These are phyloP conservation scores for Beauveria medogensis DNA, from an alignment of 2,329 filamentous ascomycete genomes.

Conservation along the genomic window DNA sequence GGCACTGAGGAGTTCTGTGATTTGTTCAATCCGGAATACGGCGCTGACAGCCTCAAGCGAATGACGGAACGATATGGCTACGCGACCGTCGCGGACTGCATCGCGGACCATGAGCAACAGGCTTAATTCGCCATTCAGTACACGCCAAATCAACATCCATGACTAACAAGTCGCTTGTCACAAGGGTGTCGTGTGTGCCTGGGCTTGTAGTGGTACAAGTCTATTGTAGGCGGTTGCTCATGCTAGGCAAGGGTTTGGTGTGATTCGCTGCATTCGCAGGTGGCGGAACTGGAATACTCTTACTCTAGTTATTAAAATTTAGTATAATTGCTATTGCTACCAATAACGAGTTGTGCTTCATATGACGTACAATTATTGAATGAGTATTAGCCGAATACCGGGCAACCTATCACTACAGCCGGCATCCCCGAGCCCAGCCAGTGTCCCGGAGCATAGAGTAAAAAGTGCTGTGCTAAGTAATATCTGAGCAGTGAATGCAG, in stretches of 20 bases:
- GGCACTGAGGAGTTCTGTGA: neutral
- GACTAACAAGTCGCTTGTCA: neutral
- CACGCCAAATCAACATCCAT: neutral
- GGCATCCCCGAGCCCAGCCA: too few species aligned
- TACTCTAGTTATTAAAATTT: neutral
- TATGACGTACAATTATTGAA: neutral
- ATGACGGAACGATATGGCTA: neutral
- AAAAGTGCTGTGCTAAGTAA: too few species aligned
- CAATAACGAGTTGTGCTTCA: neutral
- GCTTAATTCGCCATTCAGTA: neutral
- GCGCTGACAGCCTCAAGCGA: neutral
- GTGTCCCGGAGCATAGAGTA: too few species aligned
- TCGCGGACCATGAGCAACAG: neutral
- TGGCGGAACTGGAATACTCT: neutral
- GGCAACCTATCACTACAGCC: neutral
- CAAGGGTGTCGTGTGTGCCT: neutral
- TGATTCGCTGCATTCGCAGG: neutral
- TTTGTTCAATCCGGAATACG: neutral
- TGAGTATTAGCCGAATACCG: neutral
- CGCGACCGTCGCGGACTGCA: neutral
- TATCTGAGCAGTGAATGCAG: too few species aligned
- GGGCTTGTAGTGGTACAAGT: neutral
- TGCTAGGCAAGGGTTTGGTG: neutral
- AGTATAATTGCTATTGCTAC: neutral
- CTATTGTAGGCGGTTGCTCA: neutral